A percentile compares a stretch with the other conserved stretches of the same genome.
Conservation (phyloP, 495 filamentous ascomycete genomes). For the Neurospora sp. region DNA sequence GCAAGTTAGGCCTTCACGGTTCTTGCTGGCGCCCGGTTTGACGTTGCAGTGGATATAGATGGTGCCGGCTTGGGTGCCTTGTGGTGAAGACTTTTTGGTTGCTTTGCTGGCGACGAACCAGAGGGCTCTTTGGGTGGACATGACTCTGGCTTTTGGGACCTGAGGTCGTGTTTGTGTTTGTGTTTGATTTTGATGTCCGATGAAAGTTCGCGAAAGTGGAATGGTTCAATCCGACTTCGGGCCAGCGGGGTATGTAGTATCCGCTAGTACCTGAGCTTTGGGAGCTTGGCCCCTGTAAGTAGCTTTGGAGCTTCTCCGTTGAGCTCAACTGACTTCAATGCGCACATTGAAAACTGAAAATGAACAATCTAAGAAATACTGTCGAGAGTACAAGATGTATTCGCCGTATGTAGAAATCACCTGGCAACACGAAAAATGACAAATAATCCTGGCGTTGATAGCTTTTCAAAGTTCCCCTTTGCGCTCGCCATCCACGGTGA, state of each 20-base stretch:
- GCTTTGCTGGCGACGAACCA: slow-evolving; percentile 16
- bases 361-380: too few relatives aligned
- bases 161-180: too few relatives aligned
- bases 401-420: too few relatives aligned
- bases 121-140: slow-evolving; percentile 12
- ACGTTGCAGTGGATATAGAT: slow-evolving; percentile 49
- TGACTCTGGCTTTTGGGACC: not conserved
- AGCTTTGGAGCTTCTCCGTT: not conserved
- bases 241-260: not conserved
- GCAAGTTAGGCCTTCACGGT: slow-evolving; percentile 45
- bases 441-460: not conserved
- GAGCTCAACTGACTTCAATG: not conserved
- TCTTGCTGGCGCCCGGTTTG: slow-evolving; percentile 53
- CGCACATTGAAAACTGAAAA: not conserved
- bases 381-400: too few relatives aligned
- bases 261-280: not conserved
- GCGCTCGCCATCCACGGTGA: not conserved
- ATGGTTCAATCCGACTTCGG: not conserved
- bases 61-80: slow-evolving; percentile 6
- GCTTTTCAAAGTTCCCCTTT: not conserved
- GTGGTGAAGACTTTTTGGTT: slow-evolving; percentile 22
- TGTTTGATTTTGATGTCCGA: too few relatives aligned
- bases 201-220: not conserved
- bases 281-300: not conserved
- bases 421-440: too few relatives aligned